Conservation (phyloP, 768 basidiomycete genomes). For the Leccinum rimulosum region DNA sequence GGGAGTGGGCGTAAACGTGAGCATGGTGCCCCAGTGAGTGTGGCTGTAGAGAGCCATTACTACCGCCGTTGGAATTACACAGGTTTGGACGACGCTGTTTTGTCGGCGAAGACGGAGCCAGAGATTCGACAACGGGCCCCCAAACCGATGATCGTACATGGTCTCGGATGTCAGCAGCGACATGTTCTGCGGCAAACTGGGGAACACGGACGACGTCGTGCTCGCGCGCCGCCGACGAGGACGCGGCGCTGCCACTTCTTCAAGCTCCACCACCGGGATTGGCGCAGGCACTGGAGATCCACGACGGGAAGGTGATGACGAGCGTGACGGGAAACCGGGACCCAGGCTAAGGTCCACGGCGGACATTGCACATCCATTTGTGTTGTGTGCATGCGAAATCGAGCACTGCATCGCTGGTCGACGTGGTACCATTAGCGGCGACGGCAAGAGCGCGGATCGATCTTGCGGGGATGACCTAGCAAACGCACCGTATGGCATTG, state of each 20-base stretch:
- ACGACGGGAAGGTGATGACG: constrained; percentile 18
- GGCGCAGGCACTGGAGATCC: constrained; percentile 11
- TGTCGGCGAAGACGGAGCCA: constrained; percentile 35
- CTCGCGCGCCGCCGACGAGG: constrained; percentile 40
- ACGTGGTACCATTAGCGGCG: constrained; percentile 16
- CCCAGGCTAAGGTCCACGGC: constrained; percentile 5
- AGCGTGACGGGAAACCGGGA: constrained; percentile 11
- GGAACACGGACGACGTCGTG: constrained; percentile 60
- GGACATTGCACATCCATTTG: constrained; percentile 16
- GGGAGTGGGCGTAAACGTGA: constrained; percentile 3
- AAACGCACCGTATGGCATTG: not conserved
- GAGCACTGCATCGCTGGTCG: constrained; percentile 19
- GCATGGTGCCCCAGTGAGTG: not conserved
- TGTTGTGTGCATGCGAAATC: constrained; percentile 23
- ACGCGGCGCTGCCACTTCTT: constrained; percentile 18
- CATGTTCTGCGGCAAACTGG: constrained; percentile 68
- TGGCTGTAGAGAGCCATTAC: not conserved
- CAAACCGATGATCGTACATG: constrained; percentile 19
- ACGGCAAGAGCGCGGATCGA: constrained; percentile 15
- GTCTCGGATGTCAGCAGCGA: constrained; percentile 54
- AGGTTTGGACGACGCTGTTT: constrained; percentile 16
- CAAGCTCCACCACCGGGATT: not conserved
- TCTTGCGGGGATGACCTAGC: constrained; percentile 22
- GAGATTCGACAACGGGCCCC: constrained; percentile 17
- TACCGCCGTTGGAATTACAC: constrained; percentile 5